A percentile compares a stretch with the other conserved stretches of the same genome.
Evolutionary conservation across 108 stramenopile species (phyloP).

Genomic region (Nannochloropsis oceanica): DNA sequence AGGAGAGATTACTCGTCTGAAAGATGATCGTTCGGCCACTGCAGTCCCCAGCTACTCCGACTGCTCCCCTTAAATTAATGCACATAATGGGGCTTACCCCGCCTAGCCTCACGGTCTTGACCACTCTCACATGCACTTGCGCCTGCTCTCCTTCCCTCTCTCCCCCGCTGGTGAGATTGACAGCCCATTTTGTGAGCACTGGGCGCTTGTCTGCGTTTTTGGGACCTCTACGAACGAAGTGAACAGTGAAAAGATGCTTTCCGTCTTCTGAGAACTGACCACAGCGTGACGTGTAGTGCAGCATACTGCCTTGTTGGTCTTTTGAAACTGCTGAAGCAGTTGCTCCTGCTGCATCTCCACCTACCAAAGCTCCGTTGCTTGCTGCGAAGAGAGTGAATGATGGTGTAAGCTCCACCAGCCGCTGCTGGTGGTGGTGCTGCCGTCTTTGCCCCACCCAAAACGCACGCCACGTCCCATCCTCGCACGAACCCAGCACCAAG

Average conservation of each 20-base stretch:
- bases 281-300: neutral
- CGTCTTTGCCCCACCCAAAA: neutral
- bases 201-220: neutral
- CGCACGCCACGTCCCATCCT: neutral
- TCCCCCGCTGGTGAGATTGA: neutral
- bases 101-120: neutral
- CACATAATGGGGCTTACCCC: neutral
- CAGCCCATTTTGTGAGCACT: neutral
- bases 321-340: neutral
- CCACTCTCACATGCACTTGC: neutral
- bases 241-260: neutral
- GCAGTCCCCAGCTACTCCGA: neutral
- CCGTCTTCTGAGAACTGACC: neutral
- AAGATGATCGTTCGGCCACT: neutral
- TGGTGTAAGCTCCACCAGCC: too few relatives aligned
- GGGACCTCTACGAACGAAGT: neutral
- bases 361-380: neutral
- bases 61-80: neutral
- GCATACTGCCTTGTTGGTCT: neutral
- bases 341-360: neutral
- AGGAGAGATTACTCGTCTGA: neutral
- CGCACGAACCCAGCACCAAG: neutral
- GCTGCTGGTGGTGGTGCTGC: neutral
- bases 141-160: neutral
- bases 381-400: neutral